Conservation (phyloP, 164 flowering plant species). For the Sedum album region DNA sequence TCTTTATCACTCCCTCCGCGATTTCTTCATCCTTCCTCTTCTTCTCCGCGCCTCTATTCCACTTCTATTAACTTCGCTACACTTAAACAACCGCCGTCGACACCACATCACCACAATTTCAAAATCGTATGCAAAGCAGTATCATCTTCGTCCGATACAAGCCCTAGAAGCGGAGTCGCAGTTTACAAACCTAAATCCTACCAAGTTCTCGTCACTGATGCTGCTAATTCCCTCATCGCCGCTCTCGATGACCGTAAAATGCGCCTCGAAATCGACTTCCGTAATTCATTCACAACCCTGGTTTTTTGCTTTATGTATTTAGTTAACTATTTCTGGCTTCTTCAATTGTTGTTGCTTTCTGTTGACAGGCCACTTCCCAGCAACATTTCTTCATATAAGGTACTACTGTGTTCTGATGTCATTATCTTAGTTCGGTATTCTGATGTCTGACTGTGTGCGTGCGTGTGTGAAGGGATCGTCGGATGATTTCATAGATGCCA, state of each 20-base stretch:
- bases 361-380: conserved; percentile 76
- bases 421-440: no score
- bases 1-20: neutral
- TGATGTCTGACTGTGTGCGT: no score
- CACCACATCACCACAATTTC: neutral
- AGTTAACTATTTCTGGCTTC: neutral
- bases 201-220: conserved; percentile 70
- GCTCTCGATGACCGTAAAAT: conserved; percentile 77
- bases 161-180: conserved; percentile 66
- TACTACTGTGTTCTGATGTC: conserved; percentile 24
- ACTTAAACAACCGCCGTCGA: neutral
- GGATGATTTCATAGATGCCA: conserved; percentile 94
- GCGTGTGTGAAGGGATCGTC: conserved; percentile 85
- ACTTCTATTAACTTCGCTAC: neutral
- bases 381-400: conserved; percentile 86
- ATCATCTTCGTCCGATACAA: conserved; percentile 10
- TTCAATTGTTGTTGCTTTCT: neutral
- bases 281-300: conserved; percentile 41
- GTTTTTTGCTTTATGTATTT: neutral
- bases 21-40: neutral
- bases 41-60: neutral
- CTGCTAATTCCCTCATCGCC: conserved; percentile 59
- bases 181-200: conserved; percentile 87
- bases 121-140: neutral
- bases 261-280: conserved; percentile 93